Percentiles rank a stretch among this genome's conserved stretches.
Evolutionary conservation across 305 asterid genomes (phyloP).

Genomic region (Ruellia speciosa): DNA sequence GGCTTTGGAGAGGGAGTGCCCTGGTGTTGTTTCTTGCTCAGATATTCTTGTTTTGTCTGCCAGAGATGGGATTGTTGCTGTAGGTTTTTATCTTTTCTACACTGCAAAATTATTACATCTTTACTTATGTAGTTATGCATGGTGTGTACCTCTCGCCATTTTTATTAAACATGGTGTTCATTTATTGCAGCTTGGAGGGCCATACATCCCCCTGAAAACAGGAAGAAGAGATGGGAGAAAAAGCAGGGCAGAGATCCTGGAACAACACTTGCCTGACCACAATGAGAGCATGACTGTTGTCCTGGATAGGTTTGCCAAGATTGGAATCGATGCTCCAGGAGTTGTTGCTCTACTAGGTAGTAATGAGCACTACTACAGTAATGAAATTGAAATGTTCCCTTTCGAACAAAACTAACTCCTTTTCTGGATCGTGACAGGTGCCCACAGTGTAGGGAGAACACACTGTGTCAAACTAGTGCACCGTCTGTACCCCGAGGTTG

Average conservation of each 20-base stretch:
- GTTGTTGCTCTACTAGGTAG: conserved; percentile 85
- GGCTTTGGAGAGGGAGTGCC: conserved; percentile 91
- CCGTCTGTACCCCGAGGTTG: conserved; percentile 92
- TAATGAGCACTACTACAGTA: not conserved
- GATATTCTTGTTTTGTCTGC: conserved; percentile 89
- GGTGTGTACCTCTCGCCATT: not conserved
- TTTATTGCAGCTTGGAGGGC: conserved; percentile 70
- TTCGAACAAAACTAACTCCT: no score
- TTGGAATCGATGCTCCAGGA: conserved; percentile 70
- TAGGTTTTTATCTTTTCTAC: conserved; percentile 19
- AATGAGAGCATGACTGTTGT: conserved; percentile 82
- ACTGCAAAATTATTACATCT: no score
- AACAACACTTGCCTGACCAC: conserved; percentile 86
- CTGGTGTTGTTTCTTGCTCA: conserved; percentile 91
- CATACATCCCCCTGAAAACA: conserved; percentile 71
- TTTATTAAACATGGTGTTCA: not conserved
- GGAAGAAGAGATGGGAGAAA: conserved; percentile 93
- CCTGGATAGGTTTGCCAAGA: conserved; percentile 65
- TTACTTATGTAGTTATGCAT: no score
- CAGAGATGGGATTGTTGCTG: conserved; percentile 75
- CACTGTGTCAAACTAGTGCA: conserved; percentile 94
- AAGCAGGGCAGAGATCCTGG: conserved; percentile 78
- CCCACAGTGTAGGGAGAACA: conserved; percentile 95
- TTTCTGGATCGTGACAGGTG: conserved; percentile 37
- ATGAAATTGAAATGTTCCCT: not conserved